These are phyloP conservation scores for Euphrasia arctica DNA, from an alignment of 305 asterid species.

Conservation along the genomic window DNA sequence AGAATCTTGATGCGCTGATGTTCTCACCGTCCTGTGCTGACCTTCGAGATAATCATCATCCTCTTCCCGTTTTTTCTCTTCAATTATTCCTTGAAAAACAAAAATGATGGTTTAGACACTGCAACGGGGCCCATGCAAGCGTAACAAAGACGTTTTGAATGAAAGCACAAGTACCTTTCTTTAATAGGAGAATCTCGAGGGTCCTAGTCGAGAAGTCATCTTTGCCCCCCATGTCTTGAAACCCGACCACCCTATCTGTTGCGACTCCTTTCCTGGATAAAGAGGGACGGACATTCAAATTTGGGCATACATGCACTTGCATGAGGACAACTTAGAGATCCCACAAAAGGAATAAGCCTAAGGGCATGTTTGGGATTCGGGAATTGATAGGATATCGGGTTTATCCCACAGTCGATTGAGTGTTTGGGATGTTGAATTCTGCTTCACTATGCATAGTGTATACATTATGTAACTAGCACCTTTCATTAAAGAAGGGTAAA, in stretches of 20 bases:
- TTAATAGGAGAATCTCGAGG: constrained; percentile 62
- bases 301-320: background rate
- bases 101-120: constrained; percentile 26
- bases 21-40: background rate
- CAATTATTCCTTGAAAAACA: constrained; percentile 63
- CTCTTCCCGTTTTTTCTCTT: constrained; percentile 50
- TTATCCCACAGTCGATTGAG: no score
- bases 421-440: no score
- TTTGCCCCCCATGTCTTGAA: constrained; percentile 84
- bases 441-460: no score
- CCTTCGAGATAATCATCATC: constrained; percentile 2
- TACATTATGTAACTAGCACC: no score
- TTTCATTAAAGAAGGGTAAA: no score
- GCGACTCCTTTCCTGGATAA: constrained; percentile 78
- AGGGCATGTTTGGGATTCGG: background rate
- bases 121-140: constrained; percentile 13
- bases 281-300: constrained; percentile 1
- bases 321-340: no score
- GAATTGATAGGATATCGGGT: no score
- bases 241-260: constrained; percentile 77
- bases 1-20: constrained; percentile 2
- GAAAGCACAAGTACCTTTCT: constrained; percentile 60
- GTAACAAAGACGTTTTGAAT: background rate
- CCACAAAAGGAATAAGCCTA: background rate
- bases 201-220: constrained; percentile 74